These are phyloP conservation scores for Lactifluus subvellereus DNA, from an alignment of 768 basidiomycete genomes.

Conservation along the genomic window DNA sequence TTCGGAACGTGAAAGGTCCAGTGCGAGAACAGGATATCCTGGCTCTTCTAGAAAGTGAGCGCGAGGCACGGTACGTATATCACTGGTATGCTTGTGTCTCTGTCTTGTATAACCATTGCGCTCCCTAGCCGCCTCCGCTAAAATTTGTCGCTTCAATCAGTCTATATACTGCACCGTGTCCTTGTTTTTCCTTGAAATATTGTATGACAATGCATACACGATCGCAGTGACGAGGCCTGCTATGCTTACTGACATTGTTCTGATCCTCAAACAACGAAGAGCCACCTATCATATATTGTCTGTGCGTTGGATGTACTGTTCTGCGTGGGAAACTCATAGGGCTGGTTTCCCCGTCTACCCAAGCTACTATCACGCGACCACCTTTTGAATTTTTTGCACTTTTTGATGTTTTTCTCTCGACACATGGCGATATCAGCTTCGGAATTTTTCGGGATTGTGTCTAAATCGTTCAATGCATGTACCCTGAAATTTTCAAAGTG, in stretches of 20 bases:
- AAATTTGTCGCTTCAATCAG: slow-evolving; percentile 8
- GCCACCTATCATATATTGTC: background rate
- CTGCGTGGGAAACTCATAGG: background rate
- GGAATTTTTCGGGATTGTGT: too few species aligned
- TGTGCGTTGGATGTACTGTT: background rate
- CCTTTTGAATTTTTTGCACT: too few species aligned
- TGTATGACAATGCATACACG: slow-evolving; percentile 22
- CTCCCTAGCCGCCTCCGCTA: slow-evolving; percentile 32
- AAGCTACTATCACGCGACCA: too few species aligned
- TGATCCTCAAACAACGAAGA: background rate
- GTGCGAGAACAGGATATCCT: slow-evolving; percentile 95
- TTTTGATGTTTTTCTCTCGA: too few species aligned
- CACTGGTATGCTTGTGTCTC: background rate
- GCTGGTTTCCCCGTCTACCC: background rate
- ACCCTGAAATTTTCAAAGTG: too few species aligned
- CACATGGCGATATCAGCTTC: too few species aligned
- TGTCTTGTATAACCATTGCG: background rate
- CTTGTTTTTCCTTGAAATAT: slow-evolving; percentile 20
- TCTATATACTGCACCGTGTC: slow-evolving; percentile 9
- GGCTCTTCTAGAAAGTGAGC: slow-evolving; percentile 94
- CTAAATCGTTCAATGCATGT: too few species aligned
- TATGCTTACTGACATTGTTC: background rate
- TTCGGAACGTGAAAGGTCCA: slow-evolving; percentile 98
- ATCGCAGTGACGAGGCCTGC: background rate
- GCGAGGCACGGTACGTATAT: slow-evolving; percentile 90